phyloP scores from a whole-genome alignment of 148 eudicot species.

The Polygonum aviculare region DNA sequence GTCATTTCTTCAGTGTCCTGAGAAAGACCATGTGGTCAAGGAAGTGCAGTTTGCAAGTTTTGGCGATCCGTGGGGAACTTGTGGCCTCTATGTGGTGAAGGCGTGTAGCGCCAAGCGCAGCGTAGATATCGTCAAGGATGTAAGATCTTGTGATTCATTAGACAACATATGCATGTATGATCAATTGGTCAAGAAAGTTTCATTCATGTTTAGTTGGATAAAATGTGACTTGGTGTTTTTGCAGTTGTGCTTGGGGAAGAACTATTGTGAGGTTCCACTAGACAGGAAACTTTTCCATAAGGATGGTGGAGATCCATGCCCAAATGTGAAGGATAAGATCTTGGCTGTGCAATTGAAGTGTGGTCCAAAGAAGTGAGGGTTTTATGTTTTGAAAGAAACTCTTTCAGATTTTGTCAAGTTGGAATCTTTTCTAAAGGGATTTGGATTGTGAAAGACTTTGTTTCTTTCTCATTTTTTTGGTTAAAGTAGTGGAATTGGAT shows the following conservation, averaged over 20 bases:
- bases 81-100: conserved; percentile 39
- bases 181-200: no score
- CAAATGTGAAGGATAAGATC: conserved; percentile 27
- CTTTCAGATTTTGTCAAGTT: not conserved
- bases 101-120: conserved; percentile 28
- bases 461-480: not conserved
- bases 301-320: conserved; percentile 32
- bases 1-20: conserved; percentile 46
- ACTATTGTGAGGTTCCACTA: conserved; percentile 38
- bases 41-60: conserved; percentile 57
- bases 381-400: not conserved
- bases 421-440: not conserved
- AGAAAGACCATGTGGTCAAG: conserved; percentile 25
- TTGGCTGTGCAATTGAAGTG: conserved; percentile 67
- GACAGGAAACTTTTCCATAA: conserved; percentile 31
- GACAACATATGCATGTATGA: not conserved
- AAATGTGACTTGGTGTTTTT: not conserved
- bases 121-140: conserved; percentile 44
- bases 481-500: not conserved
- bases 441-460: not conserved
- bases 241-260: conserved; percentile 52
- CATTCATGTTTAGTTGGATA: no score
- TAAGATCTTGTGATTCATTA: not conserved
- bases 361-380: conserved; percentile 14
- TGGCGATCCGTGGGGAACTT: conserved; percentile 53